These are phyloP conservation scores for Stagonosporopsis chrysanthemi DNA, from an alignment of 2,329 filamentous ascomycete genomes.

Conservation along the genomic window DNA sequence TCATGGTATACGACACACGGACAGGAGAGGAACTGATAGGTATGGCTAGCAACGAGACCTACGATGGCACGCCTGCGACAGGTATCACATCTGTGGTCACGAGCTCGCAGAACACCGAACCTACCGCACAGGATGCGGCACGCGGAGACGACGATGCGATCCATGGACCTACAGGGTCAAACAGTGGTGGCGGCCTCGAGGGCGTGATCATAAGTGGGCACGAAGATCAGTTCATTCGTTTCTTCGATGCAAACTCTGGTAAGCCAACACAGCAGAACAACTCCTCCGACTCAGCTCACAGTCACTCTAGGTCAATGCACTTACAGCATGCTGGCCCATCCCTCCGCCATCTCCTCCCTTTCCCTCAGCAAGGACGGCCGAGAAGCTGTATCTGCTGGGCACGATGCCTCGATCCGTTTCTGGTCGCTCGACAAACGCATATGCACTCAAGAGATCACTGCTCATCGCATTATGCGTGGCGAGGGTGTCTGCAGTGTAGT, in stretches of 20 bases:
- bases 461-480: constrained; percentile 90
- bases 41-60: constrained; percentile 95
- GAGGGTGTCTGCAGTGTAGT: constrained; percentile 94
- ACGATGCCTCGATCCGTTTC: constrained; percentile 94
- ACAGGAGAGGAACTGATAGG: constrained; percentile 89
- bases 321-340: constrained; percentile 97
- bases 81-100: constrained; percentile 91
- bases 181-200: constrained; percentile 76
- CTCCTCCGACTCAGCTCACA: not conserved
- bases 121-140: constrained; percentile 64
- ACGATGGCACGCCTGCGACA: constrained; percentile 82
- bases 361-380: constrained; percentile 91
- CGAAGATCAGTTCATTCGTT: constrained; percentile 93
- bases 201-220: constrained; percentile 96
- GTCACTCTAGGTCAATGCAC: constrained; percentile 85
- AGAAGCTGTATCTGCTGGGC: constrained; percentile 93
- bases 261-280: constrained; percentile 51
- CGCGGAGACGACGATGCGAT: constrained; percentile 77
- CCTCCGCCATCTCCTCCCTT: constrained; percentile 88
- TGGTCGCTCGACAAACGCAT: constrained; percentile 96
- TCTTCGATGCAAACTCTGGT: constrained; percentile 99
- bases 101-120: constrained; percentile 81
- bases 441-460: constrained; percentile 94
- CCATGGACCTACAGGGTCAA: constrained; percentile 82
- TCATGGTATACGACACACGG: constrained; percentile 90